Percentiles rank a stretch among this genome's conserved stretches.
Evolutionary conservation across 1,139 yeast species (phyloP).

Genomic region (Kodamaea fungicola): DNA sequence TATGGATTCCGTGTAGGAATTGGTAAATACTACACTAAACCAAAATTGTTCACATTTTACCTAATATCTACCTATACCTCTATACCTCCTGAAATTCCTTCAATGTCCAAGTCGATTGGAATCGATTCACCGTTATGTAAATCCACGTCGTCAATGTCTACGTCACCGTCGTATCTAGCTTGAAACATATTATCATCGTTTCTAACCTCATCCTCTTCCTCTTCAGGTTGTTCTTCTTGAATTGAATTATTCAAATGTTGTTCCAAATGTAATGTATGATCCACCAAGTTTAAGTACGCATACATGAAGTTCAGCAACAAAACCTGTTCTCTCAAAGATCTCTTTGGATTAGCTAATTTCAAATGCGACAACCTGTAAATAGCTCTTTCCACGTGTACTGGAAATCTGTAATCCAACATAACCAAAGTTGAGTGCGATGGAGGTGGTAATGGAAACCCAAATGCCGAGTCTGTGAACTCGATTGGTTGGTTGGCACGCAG

Average conservation of each 20-base stretch:
- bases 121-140: conserved; percentile 13
- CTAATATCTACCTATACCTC: conserved; percentile 6
- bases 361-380: conserved; percentile 88
- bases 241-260: conserved; percentile 34
- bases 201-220: conserved; percentile 15
- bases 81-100: conserved; percentile 7
- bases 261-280: conserved; percentile 77
- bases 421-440: conserved; percentile 69
- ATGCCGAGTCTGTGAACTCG: conserved; percentile 76
- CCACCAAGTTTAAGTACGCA: conserved; percentile 89
- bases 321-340: conserved; percentile 90
- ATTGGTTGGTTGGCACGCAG: conserved; percentile 65
- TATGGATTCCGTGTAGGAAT: conserved; percentile 72
- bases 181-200: conserved; percentile 9
- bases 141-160: conserved; percentile 7
- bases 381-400: conserved; percentile 93
- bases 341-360: conserved; percentile 88
- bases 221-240: conserved; percentile 7
- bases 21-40: conserved; percentile 19
- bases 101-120: conserved; percentile 18
- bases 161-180: conserved; percentile 9
- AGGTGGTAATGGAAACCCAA: conserved; percentile 83
- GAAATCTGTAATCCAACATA: conserved; percentile 82
- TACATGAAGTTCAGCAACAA: conserved; percentile 94
- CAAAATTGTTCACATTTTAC: not conserved